These are phyloP conservation scores for Paramarasmius palmivorus DNA, from an alignment of 1,284 basidiomycete genomes.

Conservation along the genomic window DNA sequence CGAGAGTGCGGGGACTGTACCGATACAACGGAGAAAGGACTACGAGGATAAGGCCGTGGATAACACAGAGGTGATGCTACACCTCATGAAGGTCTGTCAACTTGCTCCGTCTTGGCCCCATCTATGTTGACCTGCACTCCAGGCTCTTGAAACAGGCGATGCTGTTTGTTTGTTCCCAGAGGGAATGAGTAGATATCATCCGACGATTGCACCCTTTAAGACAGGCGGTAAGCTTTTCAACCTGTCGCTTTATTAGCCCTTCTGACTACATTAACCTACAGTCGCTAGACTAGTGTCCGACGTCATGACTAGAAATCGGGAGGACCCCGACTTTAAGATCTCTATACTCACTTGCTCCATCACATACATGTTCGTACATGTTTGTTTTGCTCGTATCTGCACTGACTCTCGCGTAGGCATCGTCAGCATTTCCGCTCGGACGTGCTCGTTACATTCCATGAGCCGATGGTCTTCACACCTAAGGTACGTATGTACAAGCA, in stretches of 20 bases:
- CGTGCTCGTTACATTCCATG: constrained; percentile 81
- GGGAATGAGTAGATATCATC: constrained; percentile 81
- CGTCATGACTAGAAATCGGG: constrained; percentile 67
- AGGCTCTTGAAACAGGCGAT: constrained; percentile 79
- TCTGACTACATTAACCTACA: constrained; percentile 25
- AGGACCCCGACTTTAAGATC: constrained; percentile 70
- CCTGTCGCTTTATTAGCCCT: constrained; percentile 9
- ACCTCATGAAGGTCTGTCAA: constrained; percentile 59
- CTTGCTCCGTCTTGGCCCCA: background rate
- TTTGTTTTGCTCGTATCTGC: constrained; percentile 1
- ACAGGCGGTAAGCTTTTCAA: constrained; percentile 61
- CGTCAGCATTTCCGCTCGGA: constrained; percentile 83
- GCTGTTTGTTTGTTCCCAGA: constrained; percentile 83
- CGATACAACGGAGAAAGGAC: constrained; percentile 77
- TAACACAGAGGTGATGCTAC: constrained; percentile 68
- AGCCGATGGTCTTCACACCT: constrained; percentile 67
- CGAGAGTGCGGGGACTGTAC: constrained; percentile 82
- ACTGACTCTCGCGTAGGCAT: constrained; percentile 35
- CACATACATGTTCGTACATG: constrained; percentile 68
- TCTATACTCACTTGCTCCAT: constrained; percentile 77
- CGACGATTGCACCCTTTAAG: constrained; percentile 79
- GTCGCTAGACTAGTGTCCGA: constrained; percentile 82
- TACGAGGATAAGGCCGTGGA: constrained; percentile 52
- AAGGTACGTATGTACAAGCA: constrained; percentile 39
- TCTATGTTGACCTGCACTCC: constrained; percentile 5